Evolutionary conservation across 139 green algal species (phyloP), one percentile per base, ranked within the genome.

Genomic region (Micromonas pusilla): DNA sequence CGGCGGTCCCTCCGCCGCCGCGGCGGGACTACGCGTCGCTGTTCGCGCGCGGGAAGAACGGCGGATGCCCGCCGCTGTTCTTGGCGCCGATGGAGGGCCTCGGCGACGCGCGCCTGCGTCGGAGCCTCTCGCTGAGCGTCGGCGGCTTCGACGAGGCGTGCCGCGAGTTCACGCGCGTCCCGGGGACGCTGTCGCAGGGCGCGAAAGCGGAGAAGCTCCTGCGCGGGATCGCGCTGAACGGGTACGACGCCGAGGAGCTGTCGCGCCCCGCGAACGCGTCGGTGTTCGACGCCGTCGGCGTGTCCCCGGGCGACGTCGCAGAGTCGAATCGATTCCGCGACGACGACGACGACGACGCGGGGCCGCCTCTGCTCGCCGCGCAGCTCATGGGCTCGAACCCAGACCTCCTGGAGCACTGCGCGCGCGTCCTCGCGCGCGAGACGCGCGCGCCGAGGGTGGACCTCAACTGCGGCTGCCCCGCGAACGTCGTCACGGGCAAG

Each of bases 391-490:
- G 57, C 28, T 66, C 33, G 19, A 38, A 78, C 52, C 19, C 32
- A 21, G 53, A 70, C 3, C 13, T 78, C 30, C 39, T 78, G 33
- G 26, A 32, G 52, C 2, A 30, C 5, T 34, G 30, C 32, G 52
- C 54, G 72, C 38, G 33, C 3, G 3, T 36, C 5, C 33, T 78
- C 20, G 72, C 31, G 3, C 2, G 2, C 3, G 33, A 70, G 26
- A 5, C 4, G 9, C 21, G 33, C 9, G 72, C 89, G 2, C 88
- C 89, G 23, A 73, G 87, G 1, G 78, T 93, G 23, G 87, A 92
- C 79, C 80, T 92, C 0, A 93, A 93, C 81, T 92, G 88, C 67
- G 89, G 89, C 36, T 89, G 86, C 52, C 81, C 81, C 32, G 81
- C 81, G 33, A 85, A 84, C 45, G 38, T 66, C 33, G 81, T 85